phyloP scores from a whole-genome alignment of 2,329 filamentous ascomycete genomes.

The Reticulascus tulasneorum region DNA sequence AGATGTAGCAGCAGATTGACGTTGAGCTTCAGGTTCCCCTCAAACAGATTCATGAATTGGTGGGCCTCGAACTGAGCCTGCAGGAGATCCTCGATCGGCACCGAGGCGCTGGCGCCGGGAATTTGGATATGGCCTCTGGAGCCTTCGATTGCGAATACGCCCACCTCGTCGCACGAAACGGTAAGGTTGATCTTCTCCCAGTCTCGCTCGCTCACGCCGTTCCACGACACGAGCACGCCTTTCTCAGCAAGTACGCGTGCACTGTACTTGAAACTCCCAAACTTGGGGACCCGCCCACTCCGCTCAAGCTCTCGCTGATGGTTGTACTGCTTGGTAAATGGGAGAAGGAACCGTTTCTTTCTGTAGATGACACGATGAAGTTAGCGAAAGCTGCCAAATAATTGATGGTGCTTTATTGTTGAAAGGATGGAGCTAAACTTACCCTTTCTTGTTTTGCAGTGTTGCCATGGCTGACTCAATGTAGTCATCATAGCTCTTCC shows the following conservation, averaged over 20 bases:
- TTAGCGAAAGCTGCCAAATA: constrained; percentile 17
- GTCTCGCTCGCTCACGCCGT: constrained; percentile 75
- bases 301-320: constrained; percentile 94
- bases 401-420: constrained; percentile 13
- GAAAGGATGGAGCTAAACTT: constrained; percentile 29
- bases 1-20: constrained; percentile 96
- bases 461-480: constrained; percentile 98
- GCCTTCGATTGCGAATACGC: constrained; percentile 89
- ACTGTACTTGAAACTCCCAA: constrained; percentile 96
- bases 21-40: constrained; percentile 79
- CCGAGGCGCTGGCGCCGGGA: constrained; percentile 81
- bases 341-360: constrained; percentile 89
- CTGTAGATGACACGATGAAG: constrained; percentile 33
- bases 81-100: constrained; percentile 88
- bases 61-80: constrained; percentile 97
- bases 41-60: constrained; percentile 94
- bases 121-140: constrained; percentile 92
- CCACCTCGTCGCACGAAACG: constrained; percentile 89
- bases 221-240: constrained; percentile 90
- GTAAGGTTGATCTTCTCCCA: constrained; percentile 93
- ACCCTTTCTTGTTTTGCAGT: constrained; percentile 92
- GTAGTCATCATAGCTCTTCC: constrained; percentile 98
- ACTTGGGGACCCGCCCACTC: constrained; percentile 85
- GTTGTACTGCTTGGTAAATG: constrained; percentile 98
- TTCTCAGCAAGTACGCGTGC: constrained; percentile 86